Conservation (phyloP, 2,329 filamentous ascomycete species). For the Clathrospora elynae region DNA sequence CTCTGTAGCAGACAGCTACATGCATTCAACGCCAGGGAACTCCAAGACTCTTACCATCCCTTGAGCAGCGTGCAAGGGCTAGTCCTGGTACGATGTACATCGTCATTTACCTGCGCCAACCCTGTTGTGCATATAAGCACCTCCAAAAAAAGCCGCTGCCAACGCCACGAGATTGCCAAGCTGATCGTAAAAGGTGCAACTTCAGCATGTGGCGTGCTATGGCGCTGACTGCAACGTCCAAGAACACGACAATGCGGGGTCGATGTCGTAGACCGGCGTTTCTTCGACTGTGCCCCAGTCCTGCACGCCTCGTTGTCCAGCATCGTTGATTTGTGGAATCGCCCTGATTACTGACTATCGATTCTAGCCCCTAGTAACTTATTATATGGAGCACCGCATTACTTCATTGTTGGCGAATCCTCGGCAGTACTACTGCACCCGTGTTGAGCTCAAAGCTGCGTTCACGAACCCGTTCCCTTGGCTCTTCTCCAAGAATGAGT, state of each 20-base stretch:
- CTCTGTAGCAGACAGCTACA: no score
- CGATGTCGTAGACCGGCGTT: constrained; percentile 27
- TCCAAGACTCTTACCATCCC: no score
- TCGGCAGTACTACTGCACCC: constrained; percentile 23
- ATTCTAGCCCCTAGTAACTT: constrained; percentile 1
- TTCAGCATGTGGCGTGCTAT: constrained; percentile 25
- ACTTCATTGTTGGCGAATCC: constrained; percentile 24
- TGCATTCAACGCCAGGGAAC: constrained; percentile 20
- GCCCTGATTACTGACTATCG: constrained; percentile 1
- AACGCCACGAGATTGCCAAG: constrained; percentile 25
- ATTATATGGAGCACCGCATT: constrained; percentile 7
- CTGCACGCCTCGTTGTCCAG: constrained; percentile 14
- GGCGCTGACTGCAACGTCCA: constrained; percentile 18
- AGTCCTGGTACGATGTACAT: constrained; percentile 21
- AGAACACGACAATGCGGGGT: constrained; percentile 34
- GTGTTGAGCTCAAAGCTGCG: constrained; percentile 4
- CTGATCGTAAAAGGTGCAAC: neutral
- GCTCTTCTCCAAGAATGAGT: constrained; percentile 3
- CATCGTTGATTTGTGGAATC: constrained; percentile 17
- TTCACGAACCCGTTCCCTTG: constrained; percentile 13
- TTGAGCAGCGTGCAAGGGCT: constrained; percentile 13
- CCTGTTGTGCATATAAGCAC: constrained; percentile 37
- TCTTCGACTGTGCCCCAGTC: constrained; percentile 16
- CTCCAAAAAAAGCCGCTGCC: constrained; percentile 33
- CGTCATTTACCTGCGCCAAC: constrained; percentile 33